phyloP scores from a whole-genome alignment of 2,329 filamentous ascomycete genomes.

The Botrytis squamosa region DNA sequence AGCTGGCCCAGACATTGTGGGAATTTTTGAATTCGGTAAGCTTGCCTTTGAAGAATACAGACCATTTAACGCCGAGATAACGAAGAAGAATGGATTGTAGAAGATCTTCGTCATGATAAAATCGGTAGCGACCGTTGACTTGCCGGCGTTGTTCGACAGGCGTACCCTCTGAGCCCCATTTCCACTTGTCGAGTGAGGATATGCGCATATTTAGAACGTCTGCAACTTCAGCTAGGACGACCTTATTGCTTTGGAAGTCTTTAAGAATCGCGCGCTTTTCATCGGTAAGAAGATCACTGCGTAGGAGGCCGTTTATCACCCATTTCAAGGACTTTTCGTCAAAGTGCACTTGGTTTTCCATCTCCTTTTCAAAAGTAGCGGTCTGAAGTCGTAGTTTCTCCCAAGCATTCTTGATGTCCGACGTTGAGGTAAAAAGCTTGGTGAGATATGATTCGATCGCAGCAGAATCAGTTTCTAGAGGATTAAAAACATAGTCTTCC shows the following conservation, averaged over 20 bases:
- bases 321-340: constrained; percentile 43
- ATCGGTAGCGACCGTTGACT: constrained; percentile 57
- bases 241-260: constrained; percentile 49
- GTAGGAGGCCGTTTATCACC: constrained; percentile 49
- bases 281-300: constrained; percentile 51
- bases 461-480: constrained; percentile 44
- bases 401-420: constrained; percentile 44
- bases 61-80: constrained; percentile 52
- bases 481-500: constrained; percentile 54
- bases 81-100: constrained; percentile 54
- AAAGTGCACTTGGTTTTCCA: constrained; percentile 39
- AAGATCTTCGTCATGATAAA: constrained; percentile 59
- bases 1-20: constrained; percentile 26
- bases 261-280: constrained; percentile 50
- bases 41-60: constrained; percentile 44
- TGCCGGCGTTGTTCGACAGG: constrained; percentile 51
- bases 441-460: constrained; percentile 51
- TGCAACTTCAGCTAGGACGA: constrained; percentile 52
- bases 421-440: constrained; percentile 47
- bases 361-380: constrained; percentile 38
- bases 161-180: constrained; percentile 48
- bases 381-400: constrained; percentile 43
- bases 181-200: constrained; percentile 50
- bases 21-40: constrained; percentile 35
- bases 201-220: constrained; percentile 59